Conservation (phyloP, 2,329 filamentous ascomycete species). For the Capronia americana region DNA sequence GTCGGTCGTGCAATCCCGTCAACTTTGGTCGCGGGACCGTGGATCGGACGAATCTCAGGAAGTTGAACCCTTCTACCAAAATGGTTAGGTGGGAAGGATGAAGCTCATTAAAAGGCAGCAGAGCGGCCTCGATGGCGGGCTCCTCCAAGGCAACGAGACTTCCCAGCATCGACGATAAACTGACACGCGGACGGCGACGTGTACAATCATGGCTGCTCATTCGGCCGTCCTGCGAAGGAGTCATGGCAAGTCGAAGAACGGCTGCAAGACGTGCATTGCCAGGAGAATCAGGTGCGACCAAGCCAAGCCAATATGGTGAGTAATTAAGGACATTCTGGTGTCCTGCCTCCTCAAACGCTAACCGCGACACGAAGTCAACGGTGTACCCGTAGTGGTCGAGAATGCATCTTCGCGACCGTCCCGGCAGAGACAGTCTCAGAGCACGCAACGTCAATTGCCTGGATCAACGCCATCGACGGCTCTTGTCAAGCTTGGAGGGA, state of each 20-base stretch:
- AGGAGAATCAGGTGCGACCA: conserved; percentile 46
- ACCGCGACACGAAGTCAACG: conserved; percentile 38
- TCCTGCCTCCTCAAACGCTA: conserved; percentile 22
- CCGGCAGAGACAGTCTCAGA: conserved; percentile 5
- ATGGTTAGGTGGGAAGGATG: conserved; percentile 1
- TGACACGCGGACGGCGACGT: conserved; percentile 1
- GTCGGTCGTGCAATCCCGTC: background rate
- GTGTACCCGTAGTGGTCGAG: conserved; percentile 37
- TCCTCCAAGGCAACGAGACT: background rate
- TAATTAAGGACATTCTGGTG: conserved; percentile 35
- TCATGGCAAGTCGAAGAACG: conserved; percentile 33
- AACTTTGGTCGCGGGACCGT: background rate
- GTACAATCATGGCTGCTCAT: conserved; percentile 6
- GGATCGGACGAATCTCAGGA: background rate
- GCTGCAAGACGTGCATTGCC: conserved; percentile 38
- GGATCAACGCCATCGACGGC: conserved; percentile 12
- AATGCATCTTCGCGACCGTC: conserved; percentile 8
- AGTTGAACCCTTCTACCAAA: conserved; percentile 1
- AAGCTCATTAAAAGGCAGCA: background rate
- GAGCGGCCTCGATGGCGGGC: conserved; percentile 1
- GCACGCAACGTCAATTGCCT: conserved; percentile 8
- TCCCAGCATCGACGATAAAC: background rate
- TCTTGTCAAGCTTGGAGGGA: conserved; percentile 20
- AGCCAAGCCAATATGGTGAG: conserved; percentile 37
- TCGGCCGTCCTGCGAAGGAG: conserved; percentile 16